Evolutionary conservation across 768 basidiomycete genomes (phyloP).

Genomic region (Mycena capillaripes): DNA sequence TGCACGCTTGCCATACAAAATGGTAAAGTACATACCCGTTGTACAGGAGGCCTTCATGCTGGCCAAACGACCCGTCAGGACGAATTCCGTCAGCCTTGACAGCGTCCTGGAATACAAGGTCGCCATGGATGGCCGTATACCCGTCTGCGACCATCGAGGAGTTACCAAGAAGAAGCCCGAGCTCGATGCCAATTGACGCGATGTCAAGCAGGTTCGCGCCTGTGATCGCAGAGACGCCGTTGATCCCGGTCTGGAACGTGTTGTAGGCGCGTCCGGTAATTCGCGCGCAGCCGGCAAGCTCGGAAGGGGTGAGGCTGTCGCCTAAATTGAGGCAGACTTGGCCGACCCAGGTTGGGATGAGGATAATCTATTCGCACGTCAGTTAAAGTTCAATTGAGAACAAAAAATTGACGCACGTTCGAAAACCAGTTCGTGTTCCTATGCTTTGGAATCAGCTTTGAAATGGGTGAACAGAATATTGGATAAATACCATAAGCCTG

Average conservation of each 20-base stretch:
- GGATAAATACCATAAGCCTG: slow-evolving; percentile 47
- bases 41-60: slow-evolving; percentile 61
- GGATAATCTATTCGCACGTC: slow-evolving; percentile 55
- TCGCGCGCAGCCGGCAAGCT: slow-evolving; percentile 51
- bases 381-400: not conserved
- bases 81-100: slow-evolving; percentile 60
- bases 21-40: slow-evolving; percentile 60
- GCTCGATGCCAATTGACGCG: slow-evolving; percentile 59
- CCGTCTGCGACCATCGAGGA: slow-evolving; percentile 47
- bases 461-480: not conserved
- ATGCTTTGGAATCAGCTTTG: slow-evolving; percentile 4
- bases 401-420: slow-evolving; percentile 49
- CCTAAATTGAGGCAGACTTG: slow-evolving; percentile 62
- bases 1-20: not conserved
- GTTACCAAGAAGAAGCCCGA: slow-evolving; percentile 47
- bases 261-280: slow-evolving; percentile 60
- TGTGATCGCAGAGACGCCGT: slow-evolving; percentile 57
- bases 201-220: slow-evolving; percentile 71
- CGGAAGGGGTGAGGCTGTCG: slow-evolving; percentile 49
- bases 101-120: slow-evolving; percentile 54
- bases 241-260: slow-evolving; percentile 50
- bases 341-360: slow-evolving; percentile 64
- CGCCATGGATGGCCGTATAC: slow-evolving; percentile 53
- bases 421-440: slow-evolving; percentile 72
- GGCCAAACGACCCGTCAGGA: slow-evolving; percentile 43